phyloP scores from a whole-genome alignment of 1,139 yeast genomes.

The Taphrina flavorubra region DNA sequence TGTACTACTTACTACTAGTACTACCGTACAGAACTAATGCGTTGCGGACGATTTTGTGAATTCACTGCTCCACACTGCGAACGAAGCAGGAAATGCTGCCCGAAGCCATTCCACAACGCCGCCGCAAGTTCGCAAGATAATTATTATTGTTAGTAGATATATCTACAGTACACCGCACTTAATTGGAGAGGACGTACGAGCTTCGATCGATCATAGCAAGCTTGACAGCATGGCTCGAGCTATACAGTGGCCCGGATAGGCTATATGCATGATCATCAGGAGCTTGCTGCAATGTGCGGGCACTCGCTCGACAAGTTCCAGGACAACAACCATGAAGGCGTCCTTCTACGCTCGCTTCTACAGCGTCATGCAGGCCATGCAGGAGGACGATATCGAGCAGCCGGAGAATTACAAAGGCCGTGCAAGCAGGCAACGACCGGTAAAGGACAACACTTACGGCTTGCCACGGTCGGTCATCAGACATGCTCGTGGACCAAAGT shows the following conservation, averaged over 20 bases:
- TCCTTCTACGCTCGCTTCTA: slow-evolving; percentile 32
- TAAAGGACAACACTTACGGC: neutral
- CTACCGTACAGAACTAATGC: no score
- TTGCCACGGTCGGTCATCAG: neutral
- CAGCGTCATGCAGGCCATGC: slow-evolving; percentile 38
- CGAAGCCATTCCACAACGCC: slow-evolving; percentile 11
- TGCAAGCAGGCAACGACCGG: neutral
- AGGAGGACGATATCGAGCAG: slow-evolving; percentile 12
- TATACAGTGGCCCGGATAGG: slow-evolving; percentile 3
- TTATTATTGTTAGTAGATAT: slow-evolving; percentile 7
- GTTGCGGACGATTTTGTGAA: no score
- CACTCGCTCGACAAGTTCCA: neutral
- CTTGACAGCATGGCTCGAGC: neutral
- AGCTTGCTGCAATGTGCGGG: slow-evolving; percentile 14
- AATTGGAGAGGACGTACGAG: no score
- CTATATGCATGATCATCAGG: slow-evolving; percentile 26
- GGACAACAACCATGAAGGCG: neutral
- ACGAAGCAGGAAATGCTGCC: neutral
- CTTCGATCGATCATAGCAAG: no score
- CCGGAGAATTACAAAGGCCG: no score
- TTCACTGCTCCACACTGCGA: neutral
- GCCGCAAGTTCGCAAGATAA: slow-evolving; percentile 4
- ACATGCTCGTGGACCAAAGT: slow-evolving; percentile 4
- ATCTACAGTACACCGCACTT: neutral
- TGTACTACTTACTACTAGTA: no score